Evolutionary conservation across 352 stramenopile genomes (phyloP), one percentile per base, ranked within the genome.

Genomic region (Phytopythium vexans): DNA sequence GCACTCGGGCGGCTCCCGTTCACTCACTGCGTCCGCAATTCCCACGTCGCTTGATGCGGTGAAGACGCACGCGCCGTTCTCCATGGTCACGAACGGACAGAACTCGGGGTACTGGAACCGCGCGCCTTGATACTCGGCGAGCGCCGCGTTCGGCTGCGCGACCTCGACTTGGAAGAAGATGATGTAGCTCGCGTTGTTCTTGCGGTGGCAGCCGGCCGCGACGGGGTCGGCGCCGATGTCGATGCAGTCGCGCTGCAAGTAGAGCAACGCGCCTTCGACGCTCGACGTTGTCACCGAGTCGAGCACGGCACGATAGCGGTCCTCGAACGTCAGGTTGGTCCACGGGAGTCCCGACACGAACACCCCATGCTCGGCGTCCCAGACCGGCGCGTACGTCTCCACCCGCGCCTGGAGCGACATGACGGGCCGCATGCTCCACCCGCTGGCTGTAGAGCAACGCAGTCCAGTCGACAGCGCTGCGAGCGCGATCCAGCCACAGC

Each of bases 271-370:
- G 27, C 79, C 79, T 32, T 90, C 77, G 16, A 90, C 63, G 52
- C 72, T 90, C 21, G 80, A 77, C 2, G 80, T 90, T 37, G 77
- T 87, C 32, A 88, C 70, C 31, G 75, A 86, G 65, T 88, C 77
- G 51, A 89, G 57, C 21, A 67, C 68, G 14, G 79, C 74, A 32
- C 42, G 42, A 49, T 86, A 82, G 12, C 71, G 63, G 56, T 80
- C 39, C 8, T 74, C 50, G 49, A 88, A 88, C 2, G 71, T 64
- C 33, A 58, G 58, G 1, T 31, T 35, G 16, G 31, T 9, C 3
- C 34, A 42, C n/a, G 56, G 51, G 1, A 74, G 35, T 0, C 72
- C 74, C 12, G 77, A 82, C 36, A 86, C 74, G 42, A 70, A 89
- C 16, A 65, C 69, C 4, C 68, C 42, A 56, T 82, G 62, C 11